Evolutionary conservation across 352 stramenopile genomes (phyloP).

Genomic region (Phytophthora brassicae): DNA sequence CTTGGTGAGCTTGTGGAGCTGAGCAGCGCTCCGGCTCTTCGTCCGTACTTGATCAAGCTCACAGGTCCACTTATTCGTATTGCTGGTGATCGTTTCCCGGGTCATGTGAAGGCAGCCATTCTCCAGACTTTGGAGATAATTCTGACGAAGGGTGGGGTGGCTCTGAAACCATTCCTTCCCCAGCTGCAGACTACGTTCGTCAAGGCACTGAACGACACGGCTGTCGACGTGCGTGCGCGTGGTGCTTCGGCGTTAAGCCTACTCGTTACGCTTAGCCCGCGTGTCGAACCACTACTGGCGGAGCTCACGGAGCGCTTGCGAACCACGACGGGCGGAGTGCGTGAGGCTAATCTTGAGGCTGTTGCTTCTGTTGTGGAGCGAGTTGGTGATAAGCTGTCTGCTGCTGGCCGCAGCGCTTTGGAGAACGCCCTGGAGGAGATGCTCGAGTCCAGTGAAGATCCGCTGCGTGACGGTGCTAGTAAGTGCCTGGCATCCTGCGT

Average conservation of each 20-base stretch:
- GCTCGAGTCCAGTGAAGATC: conserved; percentile 66
- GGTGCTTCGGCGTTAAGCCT: conserved; percentile 92
- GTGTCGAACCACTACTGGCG: conserved; percentile 95
- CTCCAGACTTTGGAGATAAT: conserved; percentile 97
- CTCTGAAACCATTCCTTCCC: conserved; percentile 98
- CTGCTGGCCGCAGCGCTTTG: conserved; percentile 42
- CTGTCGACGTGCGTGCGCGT: conserved; percentile 89
- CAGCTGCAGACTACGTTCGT: conserved; percentile 99
- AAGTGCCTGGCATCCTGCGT: conserved; percentile 70
- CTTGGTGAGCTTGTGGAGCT: conserved; percentile 97
- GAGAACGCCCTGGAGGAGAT: conserved; percentile 70
- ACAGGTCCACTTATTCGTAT: conserved; percentile 98
- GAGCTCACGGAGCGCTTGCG: conserved; percentile 90
- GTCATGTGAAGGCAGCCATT: conserved; percentile 98
- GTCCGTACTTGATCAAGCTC: conserved; percentile 98
- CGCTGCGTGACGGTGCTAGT: conserved; percentile 60
- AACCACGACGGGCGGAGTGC: conserved; percentile 66
- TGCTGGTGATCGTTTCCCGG: conserved; percentile 97
- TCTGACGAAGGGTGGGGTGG: conserved; percentile 94
- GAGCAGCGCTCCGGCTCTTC: conserved; percentile 85
- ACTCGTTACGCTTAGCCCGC: conserved; percentile 93
- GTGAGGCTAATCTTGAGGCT: conserved; percentile 78
- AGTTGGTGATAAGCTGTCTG: conserved; percentile 76
- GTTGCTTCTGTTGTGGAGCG: conserved; percentile 61
- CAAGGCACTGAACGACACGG: conserved; percentile 98